phyloP scores from a whole-genome alignment of 1,139 yeast genomes.

The Suhomyces ambrosiae region DNA sequence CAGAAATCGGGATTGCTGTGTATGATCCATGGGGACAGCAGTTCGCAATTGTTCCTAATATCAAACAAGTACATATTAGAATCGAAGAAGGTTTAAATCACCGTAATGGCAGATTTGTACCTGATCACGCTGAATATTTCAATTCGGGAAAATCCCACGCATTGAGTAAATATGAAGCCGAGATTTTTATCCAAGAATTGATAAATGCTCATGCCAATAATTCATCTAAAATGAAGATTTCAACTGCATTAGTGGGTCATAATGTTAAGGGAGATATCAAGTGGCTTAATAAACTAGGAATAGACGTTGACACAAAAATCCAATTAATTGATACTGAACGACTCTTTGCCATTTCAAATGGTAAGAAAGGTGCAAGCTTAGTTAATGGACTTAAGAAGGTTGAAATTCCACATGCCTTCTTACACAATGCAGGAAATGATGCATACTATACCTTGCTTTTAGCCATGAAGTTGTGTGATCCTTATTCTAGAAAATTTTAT shows the following conservation, averaged over 20 bases:
- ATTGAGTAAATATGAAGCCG: slow-evolving; percentile 39
- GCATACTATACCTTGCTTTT: slow-evolving; percentile 66
- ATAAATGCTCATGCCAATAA: slow-evolving; percentile 37
- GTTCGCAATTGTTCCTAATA: slow-evolving; percentile 42
- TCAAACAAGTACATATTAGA: slow-evolving; percentile 57
- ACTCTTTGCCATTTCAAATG: slow-evolving; percentile 47
- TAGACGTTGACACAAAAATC: slow-evolving; percentile 43
- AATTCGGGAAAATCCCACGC: slow-evolving; percentile 57
- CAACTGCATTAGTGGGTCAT: slow-evolving; percentile 71
- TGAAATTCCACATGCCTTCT: slow-evolving; percentile 59
- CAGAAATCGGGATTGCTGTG: slow-evolving; percentile 71
- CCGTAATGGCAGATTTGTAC: slow-evolving; percentile 61
- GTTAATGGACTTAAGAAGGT: slow-evolving; percentile 53
- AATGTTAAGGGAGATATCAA: slow-evolving; percentile 61
- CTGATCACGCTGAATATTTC: slow-evolving; percentile 60
- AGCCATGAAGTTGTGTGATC: slow-evolving; percentile 57
- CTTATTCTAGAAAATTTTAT: slow-evolving; percentile 40
- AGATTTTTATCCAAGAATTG: slow-evolving; percentile 41
- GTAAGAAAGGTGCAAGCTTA: slow-evolving; percentile 49
- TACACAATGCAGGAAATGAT: slow-evolving; percentile 87
- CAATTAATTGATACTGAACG: slow-evolving; percentile 54
- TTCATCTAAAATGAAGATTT: too few species aligned
- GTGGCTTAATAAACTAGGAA: slow-evolving; percentile 53
- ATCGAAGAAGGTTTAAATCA: slow-evolving; percentile 50
- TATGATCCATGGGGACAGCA: slow-evolving; percentile 59